Base-by-base conservation (phyloP, 1,284 basidiomycete genomes). In the Mrakiaceae sp. region DNA sequence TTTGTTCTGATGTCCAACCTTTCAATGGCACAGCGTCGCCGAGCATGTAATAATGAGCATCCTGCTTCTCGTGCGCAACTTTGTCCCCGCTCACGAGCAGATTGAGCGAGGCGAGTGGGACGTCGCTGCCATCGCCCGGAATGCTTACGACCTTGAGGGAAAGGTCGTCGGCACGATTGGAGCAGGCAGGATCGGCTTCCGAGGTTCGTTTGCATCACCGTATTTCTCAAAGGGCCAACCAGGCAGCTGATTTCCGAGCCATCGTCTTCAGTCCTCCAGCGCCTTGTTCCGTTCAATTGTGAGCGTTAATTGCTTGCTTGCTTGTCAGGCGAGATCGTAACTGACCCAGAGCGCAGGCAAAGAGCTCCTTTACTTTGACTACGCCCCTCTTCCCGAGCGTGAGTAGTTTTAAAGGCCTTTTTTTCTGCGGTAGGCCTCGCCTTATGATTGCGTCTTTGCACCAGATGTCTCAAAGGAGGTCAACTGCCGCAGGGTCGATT, bases 311-410 rank as follows among this genome's bases (percentile, higher is more conserved):
- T 27, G 27, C 27, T 27, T 27, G 27, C 27, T 27, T 27, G 27
- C 27, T 1, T 1, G 2, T 27, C 27, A 27, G 27, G 27, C 27
- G 27, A 27, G 27, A 27, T 27, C 27, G 27, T 27, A 27, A 27
- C 27, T 27, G 27, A 27, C 27, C 27, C 27, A 27, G 27, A 27
- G 27, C 27, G 27, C 27, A 27, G 27, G 83, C 81, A 94, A 93
- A 77, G 90, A 95, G 74, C 83, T 96, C 60, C 78, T 95, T 63
- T 96, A 94, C 82, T 96, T 88, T 76, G 93, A 97, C 79, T 96
- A 96, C 77, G 81, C 83, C 40, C 79, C 86, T 67, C 84, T 95
- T 57, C 87, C 90, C n/a, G 27, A 27, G 27, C 27, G 27, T 27
- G 27, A 27, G 27, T 27, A 27, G 27, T 27, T 27, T 27, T 27